Percentiles rank a stretch among this genome's conserved stretches.
These are phyloP conservation scores for Plasmodium fragile DNA, from an alignment of 169 alveolate genomes.

Conservation along the genomic window DNA sequence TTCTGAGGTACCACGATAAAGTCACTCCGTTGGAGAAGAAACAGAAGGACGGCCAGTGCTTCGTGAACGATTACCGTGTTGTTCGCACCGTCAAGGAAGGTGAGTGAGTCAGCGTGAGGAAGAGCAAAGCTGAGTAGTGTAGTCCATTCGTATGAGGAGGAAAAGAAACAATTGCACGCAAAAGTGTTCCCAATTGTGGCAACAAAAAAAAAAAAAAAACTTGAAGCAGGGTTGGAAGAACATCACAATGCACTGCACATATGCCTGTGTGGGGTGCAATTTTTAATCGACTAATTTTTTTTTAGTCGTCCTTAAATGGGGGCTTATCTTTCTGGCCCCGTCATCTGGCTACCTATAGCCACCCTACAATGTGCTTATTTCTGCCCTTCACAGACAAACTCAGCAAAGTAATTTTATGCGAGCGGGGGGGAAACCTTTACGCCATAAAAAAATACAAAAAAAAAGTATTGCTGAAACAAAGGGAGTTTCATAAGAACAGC, in stretches of 20 bases:
- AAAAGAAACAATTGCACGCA: not conserved
- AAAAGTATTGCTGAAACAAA: slow-evolving; percentile 18
- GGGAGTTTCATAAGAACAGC: slow-evolving; percentile 22
- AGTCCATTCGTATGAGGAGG: not conserved
- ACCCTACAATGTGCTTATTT: not conserved
- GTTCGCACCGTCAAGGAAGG: slow-evolving; percentile 9
- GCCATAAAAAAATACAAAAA: slow-evolving; percentile 44
- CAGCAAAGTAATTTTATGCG: slow-evolving; percentile 42
- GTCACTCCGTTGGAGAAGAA: not conserved
- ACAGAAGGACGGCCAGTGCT: not conserved
- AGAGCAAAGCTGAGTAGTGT: not conserved
- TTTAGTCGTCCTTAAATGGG: not conserved
- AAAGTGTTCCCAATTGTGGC: not conserved
- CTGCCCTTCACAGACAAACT: slow-evolving; percentile 11
- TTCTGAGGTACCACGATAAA: not conserved
- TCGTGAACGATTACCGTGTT: slow-evolving; percentile 4
- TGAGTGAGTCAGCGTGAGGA: not conserved
- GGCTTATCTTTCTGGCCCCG: not conserved
- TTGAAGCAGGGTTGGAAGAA: not conserved
- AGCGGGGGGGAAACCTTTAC: slow-evolving; percentile 33
- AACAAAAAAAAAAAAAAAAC: not conserved
- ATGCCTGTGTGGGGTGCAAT: not conserved
- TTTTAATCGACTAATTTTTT: not conserved
- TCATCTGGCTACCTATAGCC: not conserved
- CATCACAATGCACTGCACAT: not conserved